phyloP scores from a whole-genome alignment of 2,329 filamentous ascomycete genomes.

The Ceratocystis cacaofunesta region DNA sequence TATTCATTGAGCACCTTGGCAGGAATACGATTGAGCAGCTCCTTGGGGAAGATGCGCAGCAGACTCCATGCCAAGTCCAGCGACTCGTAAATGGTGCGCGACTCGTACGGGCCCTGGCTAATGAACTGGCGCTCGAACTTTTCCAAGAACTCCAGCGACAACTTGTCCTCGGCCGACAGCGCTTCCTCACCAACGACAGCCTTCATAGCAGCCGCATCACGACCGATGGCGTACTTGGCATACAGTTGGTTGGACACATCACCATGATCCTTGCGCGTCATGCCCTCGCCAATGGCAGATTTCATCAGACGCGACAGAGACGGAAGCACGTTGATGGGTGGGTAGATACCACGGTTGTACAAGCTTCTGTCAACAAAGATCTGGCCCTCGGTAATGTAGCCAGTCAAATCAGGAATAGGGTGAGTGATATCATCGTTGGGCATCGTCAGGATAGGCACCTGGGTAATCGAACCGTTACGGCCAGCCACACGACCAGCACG shows the following conservation, averaged over 20 bases:
- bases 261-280: constrained; percentile 90
- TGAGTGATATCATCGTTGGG: constrained; percentile 99
- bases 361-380: constrained; percentile 93
- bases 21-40: constrained; percentile 88
- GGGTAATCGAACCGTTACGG: constrained; percentile 95
- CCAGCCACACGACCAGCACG: constrained; percentile 94
- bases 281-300: constrained; percentile 93
- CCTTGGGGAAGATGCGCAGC: constrained; percentile 94
- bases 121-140: constrained; percentile 98
- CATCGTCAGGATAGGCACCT: constrained; percentile 98
- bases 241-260: constrained; percentile 99
- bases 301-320: constrained; percentile 99
- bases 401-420: constrained; percentile 95
- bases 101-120: constrained; percentile 80
- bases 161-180: constrained; percentile 86
- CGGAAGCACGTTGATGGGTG: constrained; percentile 94
- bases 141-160: constrained; percentile 93
- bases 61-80: constrained; percentile 93
- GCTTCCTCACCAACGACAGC: constrained; percentile 98
- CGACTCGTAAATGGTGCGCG: constrained; percentile 79
- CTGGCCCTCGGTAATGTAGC: constrained; percentile 97
- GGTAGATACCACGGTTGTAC: constrained; percentile 94
- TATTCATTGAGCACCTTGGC: constrained; percentile 71
- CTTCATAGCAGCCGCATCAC: constrained; percentile 97
- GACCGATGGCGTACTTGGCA: constrained; percentile 97